Evolutionary conservation across 371 early-diverging fungal species (phyloP), one percentile per base, ranked within the genome.

Genomic region (Circinella umbellata): DNA sequence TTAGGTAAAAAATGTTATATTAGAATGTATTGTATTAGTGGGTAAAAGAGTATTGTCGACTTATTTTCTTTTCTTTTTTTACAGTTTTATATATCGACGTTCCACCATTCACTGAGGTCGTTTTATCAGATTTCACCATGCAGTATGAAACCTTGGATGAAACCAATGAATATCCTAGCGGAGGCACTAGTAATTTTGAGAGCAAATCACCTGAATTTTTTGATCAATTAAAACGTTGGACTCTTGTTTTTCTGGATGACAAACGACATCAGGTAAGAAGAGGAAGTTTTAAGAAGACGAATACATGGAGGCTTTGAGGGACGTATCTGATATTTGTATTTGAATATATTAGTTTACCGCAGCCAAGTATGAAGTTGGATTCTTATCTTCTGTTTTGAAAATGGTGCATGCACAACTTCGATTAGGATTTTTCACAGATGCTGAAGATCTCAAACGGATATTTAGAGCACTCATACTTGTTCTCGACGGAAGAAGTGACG

Each of bases 401-500:
- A 67, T 88, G 38, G 66, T 82, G 4, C 60, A 78, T 38, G 67
- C 73, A 4, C 76, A 85, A 27, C 68, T 86, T 6, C 59, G 68
- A 10, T 68, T 79, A 38, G 88, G 88, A 0, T 80, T 78, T 57
- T 80, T 77, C 57, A 64, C 70, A 4, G 75, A 78, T 10, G 59
- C 75, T 20, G 64, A 71, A 0, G 67, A 76, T 48, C 67, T 88
- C 1, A 71, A 67, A 10, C 67, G 68, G 4, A 49, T 88, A 5
- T 79, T 86, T 37, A 51, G 75, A 42, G 65, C 76, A 1, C 68
- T 88, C 4, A 77, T 81, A 13, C 67, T 74, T n/a, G 75, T 88
- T 34, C 69, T 88, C 2, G 86, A 88, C 70, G 84, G 85, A 15
- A 73, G 82, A 13, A 73, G 72, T 38, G 78, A 80, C 67, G 81